Conservation (phyloP, 768 basidiomycete species). For the Ramaria sp. region DNA sequence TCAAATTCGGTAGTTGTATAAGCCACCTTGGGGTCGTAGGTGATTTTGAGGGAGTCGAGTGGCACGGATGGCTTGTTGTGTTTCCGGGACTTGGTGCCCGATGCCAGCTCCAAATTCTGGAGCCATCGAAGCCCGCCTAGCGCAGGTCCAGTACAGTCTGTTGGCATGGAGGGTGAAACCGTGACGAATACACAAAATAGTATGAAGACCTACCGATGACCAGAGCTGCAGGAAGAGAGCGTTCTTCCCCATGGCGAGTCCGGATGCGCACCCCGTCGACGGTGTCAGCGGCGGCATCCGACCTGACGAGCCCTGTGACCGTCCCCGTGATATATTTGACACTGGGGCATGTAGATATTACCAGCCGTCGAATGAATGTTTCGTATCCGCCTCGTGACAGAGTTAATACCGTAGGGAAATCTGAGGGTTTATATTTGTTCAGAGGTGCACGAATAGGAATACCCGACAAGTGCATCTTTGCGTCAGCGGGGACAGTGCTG, state of each 20-base stretch:
- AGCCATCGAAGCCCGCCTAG: conserved; percentile 15
- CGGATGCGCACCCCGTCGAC: conserved; percentile 12
- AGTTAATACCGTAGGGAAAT: conserved; percentile 9
- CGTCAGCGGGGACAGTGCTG: background rate
- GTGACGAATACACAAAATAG: background rate
- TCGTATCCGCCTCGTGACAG: conserved; percentile 12
- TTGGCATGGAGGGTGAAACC: background rate
- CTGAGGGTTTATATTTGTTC: background rate
- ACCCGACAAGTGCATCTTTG: background rate
- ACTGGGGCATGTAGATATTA: conserved; percentile 11
- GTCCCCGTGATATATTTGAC: conserved; percentile 17
- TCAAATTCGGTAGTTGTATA: conserved; percentile 14
- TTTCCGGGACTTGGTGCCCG: background rate
- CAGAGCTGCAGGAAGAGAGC: conserved; percentile 9
- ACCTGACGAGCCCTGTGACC: conserved; percentile 5
- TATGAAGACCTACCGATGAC: conserved; percentile 13
- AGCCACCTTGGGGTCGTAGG: conserved; percentile 14
- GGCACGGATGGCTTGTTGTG: background rate
- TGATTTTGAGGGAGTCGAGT: conserved; percentile 8
- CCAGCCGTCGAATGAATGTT: conserved; percentile 15
- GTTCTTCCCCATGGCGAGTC: background rate
- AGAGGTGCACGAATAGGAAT: background rate
- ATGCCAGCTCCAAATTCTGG: background rate
- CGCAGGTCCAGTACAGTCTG: conserved; percentile 18
- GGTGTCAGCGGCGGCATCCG: background rate